phyloP scores from a whole-genome alignment of 2,329 filamentous ascomycete genomes.

The Incumbomyces delicatus region DNA sequence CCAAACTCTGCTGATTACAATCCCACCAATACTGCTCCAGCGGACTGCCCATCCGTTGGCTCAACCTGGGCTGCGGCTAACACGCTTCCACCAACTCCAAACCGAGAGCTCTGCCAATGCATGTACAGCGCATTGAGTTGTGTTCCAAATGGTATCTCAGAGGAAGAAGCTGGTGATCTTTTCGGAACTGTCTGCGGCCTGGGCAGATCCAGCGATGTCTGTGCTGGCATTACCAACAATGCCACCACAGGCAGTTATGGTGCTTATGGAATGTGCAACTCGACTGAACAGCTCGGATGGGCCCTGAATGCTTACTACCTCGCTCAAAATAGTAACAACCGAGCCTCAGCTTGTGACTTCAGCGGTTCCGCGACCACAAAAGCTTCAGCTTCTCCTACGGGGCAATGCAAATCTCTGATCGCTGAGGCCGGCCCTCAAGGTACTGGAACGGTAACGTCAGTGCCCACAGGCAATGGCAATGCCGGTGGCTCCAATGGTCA shows the following conservation, averaged over 20 bases:
- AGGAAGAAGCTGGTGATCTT: constrained; percentile 53
- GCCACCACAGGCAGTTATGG: constrained; percentile 34
- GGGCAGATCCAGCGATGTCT: constrained; percentile 24
- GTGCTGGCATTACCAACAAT: constrained; percentile 31
- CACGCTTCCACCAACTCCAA: constrained; percentile 70
- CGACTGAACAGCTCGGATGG: constrained; percentile 34
- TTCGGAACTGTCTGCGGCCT: constrained; percentile 48
- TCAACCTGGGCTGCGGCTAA: constrained; percentile 60
- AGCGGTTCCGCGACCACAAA: constrained; percentile 31
- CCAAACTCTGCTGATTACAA: constrained; percentile 60
- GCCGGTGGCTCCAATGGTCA: constrained; percentile 15
- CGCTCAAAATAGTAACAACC: constrained; percentile 27
- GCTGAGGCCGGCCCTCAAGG: constrained; percentile 31
- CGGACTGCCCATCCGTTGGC: constrained; percentile 59
- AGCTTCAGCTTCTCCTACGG: constrained; percentile 25
- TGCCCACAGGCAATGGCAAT: constrained; percentile 26
- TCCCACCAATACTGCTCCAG: constrained; percentile 59
- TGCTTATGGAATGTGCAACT: constrained; percentile 38
- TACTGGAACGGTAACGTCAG: constrained; percentile 30
- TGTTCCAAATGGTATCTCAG: constrained; percentile 49
- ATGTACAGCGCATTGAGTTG: constrained; percentile 70
- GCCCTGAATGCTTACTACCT: constrained; percentile 36
- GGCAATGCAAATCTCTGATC: constrained; percentile 30
- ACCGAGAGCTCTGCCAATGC: constrained; percentile 71
- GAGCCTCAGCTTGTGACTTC: constrained; percentile 33